Conservation (phyloP, 441 rosid genomes). For the Kokia cookei region DNA sequence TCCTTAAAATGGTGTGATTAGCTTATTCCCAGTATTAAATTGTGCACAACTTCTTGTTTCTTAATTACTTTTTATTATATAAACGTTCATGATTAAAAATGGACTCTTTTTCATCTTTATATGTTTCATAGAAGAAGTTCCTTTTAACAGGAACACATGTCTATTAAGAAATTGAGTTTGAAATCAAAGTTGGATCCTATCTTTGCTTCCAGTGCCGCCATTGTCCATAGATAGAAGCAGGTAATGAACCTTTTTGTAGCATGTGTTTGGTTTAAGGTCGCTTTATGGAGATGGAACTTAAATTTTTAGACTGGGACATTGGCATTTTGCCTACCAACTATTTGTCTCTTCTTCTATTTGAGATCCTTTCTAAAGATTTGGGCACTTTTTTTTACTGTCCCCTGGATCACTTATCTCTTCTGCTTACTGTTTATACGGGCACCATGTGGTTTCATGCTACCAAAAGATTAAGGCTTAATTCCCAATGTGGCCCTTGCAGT, state of each 20-base stretch:
- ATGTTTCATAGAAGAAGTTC: background rate
- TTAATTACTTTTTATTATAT: background rate
- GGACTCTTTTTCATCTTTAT: background rate
- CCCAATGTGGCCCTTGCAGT: no score
- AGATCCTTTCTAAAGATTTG: slow-evolving; percentile 1
- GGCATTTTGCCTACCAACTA: background rate
- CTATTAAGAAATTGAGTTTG: background rate
- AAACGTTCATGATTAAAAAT: background rate
- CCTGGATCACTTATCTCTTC: slow-evolving; percentile 1
- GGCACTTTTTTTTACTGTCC: background rate
- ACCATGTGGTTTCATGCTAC: slow-evolving; percentile 4
- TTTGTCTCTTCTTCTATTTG: slow-evolving; percentile 1
- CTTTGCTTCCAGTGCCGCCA: background rate
- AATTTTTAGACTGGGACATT: background rate
- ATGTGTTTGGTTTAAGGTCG: background rate
- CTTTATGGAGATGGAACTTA: background rate
- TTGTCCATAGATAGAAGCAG: background rate
- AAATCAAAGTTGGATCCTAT: background rate
- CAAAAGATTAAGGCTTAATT: background rate
- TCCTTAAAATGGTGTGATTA: background rate
- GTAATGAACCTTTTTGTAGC: background rate
- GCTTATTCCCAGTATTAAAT: background rate
- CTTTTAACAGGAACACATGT: background rate
- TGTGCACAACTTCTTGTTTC: background rate
- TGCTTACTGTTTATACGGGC: background rate